A percentile compares a stretch with the other conserved stretches of the same genome.
phyloP scores from a whole-genome alignment of 1,139 yeast species.

The Petasospora fabianii region DNA sequence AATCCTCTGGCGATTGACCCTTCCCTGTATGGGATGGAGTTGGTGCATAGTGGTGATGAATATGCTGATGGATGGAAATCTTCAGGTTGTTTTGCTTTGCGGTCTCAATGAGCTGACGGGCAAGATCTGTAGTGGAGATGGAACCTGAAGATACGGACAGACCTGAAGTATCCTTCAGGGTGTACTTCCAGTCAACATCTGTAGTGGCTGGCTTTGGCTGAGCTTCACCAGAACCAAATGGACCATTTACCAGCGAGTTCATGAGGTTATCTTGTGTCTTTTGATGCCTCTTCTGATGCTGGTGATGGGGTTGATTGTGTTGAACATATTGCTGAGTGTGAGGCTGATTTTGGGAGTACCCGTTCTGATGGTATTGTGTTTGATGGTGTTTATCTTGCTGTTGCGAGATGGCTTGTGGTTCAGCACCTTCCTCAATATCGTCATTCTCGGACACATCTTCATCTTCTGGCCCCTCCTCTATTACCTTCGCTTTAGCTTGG shows the following conservation, averaged over 20 bases:
- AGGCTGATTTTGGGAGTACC: not conserved
- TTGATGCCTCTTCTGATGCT: slow-evolving; percentile 1
- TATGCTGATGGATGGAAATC: slow-evolving; percentile 80
- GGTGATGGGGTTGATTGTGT: not conserved
- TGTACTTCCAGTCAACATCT: slow-evolving; percentile 38
- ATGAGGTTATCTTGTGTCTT: not conserved
- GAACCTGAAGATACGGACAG: slow-evolving; percentile 41
- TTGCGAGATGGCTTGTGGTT: not conserved
- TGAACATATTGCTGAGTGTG: not conserved
- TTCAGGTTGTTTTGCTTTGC: slow-evolving; percentile 60
- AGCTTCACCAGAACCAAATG: slow-evolving; percentile 8
- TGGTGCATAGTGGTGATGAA: slow-evolving; percentile 43
- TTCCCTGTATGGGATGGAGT: slow-evolving; percentile 12
- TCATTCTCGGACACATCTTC: not conserved
- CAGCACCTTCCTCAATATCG: not conserved
- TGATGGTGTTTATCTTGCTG: not conserved
- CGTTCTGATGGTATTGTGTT: not conserved
- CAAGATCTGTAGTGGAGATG: slow-evolving; percentile 50
- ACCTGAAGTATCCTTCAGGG: slow-evolving; percentile 35
- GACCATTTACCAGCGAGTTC: slow-evolving; percentile 5
- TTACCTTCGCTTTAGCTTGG: slow-evolving; percentile 10
- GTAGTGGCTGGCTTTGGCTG: slow-evolving; percentile 26
- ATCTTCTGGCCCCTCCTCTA: slow-evolving; percentile 1
- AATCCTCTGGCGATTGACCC: slow-evolving; percentile 23
- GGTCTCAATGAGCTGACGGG: slow-evolving; percentile 52